Base-by-base conservation (phyloP, 441 rosid genomes). In the Populus hybrid region DNA sequence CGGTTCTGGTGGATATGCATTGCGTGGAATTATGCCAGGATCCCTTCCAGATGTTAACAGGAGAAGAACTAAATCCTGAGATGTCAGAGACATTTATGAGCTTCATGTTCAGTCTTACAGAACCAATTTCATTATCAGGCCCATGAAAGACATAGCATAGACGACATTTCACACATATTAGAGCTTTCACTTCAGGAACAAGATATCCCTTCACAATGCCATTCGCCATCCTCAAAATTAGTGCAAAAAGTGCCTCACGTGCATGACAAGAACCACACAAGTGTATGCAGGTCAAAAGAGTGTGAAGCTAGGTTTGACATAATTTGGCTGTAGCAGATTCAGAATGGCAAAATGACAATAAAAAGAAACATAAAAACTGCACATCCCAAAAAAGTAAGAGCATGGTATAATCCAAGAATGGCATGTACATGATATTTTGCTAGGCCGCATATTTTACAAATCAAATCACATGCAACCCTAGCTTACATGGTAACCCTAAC, bases 1-100 rank as follows among this genome's bases (percentile, higher is more conserved):
- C 40, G 90, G 92, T 69, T 96, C 99, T 7, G 98, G 98, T 78
- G 99, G 99, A 69, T 92, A 89, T 10, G 90, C 83, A 81, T 89
- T 93, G 59, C 98, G 96, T 11, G 98, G 94, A 83, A 92, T 84
- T 72, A 96, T 92, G 36, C 99, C 99, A 63, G 99, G 99, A 83
- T 96, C 99, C 84, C 98, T 89, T 86, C 92, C 98, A 24, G 99
- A 96, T 34, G 99, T 88, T 79, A 94, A 82, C 79, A 96, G 82
- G 79, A 96, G 99, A 83, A 94, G 89, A 83, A 87, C 72, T 69
- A 96, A 84, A 85, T 82, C 98, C 99, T 96, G 91, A 34, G 73
- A 78, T 68, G 77, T 42, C n/a, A 78, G 66, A 78, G 5, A 54
- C 11, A 28, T 81, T 20, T 26, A 71, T 72, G 36, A 82, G 67